These are phyloP conservation scores for Phytopythium litorale DNA, from an alignment of 352 stramenopile species.

Conservation along the genomic window DNA sequence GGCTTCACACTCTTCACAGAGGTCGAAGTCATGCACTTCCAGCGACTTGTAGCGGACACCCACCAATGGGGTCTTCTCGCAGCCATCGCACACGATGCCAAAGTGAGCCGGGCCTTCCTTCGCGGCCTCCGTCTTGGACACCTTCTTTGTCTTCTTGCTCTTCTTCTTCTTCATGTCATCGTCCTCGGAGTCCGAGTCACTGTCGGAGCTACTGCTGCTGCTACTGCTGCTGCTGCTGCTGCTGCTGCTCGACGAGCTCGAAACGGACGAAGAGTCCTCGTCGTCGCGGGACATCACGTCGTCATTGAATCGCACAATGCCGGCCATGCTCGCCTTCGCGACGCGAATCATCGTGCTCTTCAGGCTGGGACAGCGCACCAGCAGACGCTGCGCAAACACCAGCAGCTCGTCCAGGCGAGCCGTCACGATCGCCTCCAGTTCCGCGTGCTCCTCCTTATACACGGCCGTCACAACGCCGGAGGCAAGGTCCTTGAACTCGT, in stretches of 20 bases:
- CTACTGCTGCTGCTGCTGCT: conserved; percentile 8
- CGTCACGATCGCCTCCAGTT: conserved; percentile 29
- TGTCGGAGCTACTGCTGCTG: background rate
- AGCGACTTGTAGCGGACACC: conserved; percentile 80
- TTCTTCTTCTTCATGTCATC: conserved; percentile 7
- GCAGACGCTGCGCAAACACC: conserved; percentile 32
- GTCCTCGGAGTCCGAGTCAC: conserved; percentile 11
- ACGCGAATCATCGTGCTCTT: conserved; percentile 40
- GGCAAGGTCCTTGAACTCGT: conserved; percentile 37
- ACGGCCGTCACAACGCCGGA: conserved; percentile 25
- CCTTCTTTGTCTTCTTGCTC: background rate
- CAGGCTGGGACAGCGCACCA: conserved; percentile 35
- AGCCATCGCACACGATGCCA: conserved; percentile 47
- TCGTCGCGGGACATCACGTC: conserved; percentile 20
- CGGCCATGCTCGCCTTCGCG: conserved; percentile 33
- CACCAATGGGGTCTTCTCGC: conserved; percentile 45
- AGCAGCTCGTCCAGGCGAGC: conserved; percentile 31
- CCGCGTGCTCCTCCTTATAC: conserved; percentile 23
- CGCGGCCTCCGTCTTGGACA: background rate
- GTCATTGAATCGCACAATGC: conserved; percentile 32
- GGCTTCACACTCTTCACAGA: conserved; percentile 69
- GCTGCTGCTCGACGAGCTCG: conserved; percentile 16
- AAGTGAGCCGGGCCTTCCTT: conserved; percentile 21
- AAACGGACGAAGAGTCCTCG: conserved; percentile 18
- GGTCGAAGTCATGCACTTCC: conserved; percentile 68